Evolutionary conservation across 2,329 filamentous ascomycete species (phyloP).

Genomic region (Calonectria hongkongensis): DNA sequence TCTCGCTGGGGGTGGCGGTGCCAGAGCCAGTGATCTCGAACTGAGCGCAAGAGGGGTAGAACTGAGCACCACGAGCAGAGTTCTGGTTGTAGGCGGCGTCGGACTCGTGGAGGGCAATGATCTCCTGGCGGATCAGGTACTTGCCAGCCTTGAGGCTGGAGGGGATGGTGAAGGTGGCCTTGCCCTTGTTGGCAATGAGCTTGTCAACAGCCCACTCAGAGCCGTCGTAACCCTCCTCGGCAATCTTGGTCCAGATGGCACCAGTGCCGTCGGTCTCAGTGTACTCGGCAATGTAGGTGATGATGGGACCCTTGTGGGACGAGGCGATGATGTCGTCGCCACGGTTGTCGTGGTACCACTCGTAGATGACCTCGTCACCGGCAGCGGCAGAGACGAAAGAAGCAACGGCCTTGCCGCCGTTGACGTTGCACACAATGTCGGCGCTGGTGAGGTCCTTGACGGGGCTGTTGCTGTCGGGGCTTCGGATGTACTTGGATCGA

Average conservation of each 20-base stretch:
- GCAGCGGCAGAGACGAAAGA: constrained; percentile 66
- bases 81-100: constrained; percentile 56
- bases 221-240: constrained; percentile 61
- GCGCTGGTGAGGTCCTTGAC: constrained; percentile 66
- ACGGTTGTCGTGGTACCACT: constrained; percentile 72
- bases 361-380: constrained; percentile 68
- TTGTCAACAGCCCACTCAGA: constrained; percentile 66
- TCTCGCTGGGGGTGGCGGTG: constrained; percentile 59
- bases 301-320: constrained; percentile 72
- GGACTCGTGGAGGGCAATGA: constrained; percentile 72
- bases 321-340: constrained; percentile 71
- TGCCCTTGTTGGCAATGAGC: constrained; percentile 70
- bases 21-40: constrained; percentile 73
- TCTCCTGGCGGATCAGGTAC: constrained; percentile 74
- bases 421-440: constrained; percentile 67
- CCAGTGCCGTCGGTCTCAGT: constrained; percentile 65
- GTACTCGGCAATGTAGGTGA: constrained; percentile 71
- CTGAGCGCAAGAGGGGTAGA: constrained; percentile 77
- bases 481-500: constrained; percentile 64
- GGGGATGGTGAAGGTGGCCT: constrained; percentile 69
- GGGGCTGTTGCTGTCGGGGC: constrained; percentile 65
- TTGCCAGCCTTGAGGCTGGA: constrained; percentile 67
- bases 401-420: constrained; percentile 59
- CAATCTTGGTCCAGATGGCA: constrained; percentile 70
- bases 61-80: constrained; percentile 60